These are phyloP conservation scores for Neocucurbitaria cava DNA, from an alignment of 2,329 filamentous ascomycete species.

Conservation along the genomic window DNA sequence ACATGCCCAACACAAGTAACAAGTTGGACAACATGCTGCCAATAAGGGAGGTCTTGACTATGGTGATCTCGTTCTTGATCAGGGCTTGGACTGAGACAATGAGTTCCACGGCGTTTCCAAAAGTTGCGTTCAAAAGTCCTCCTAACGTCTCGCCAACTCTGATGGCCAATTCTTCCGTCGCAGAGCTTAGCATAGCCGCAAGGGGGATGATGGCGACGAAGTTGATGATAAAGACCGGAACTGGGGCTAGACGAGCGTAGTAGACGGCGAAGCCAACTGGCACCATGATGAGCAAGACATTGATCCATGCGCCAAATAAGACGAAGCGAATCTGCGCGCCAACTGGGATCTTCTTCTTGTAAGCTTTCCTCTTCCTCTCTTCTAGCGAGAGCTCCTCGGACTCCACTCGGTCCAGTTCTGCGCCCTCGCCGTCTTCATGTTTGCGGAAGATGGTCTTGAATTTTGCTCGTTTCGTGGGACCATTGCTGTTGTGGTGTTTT, in stretches of 20 bases:
- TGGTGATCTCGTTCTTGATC: conserved; percentile 73
- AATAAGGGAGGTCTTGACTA: conserved; percentile 91
- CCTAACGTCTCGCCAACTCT: conserved; percentile 82
- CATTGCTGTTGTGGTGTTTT: conserved; percentile 12
- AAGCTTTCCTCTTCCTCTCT: conserved; percentile 40
- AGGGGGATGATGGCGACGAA: conserved; percentile 93
- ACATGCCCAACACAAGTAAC: conserved; percentile 87
- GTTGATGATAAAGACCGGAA: conserved; percentile 79
- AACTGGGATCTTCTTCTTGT: conserved; percentile 45
- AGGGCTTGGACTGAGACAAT: conserved; percentile 89
- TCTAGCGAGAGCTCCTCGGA: conserved; percentile 36
- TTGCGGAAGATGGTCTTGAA: conserved; percentile 45
- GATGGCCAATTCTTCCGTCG: conserved; percentile 88
- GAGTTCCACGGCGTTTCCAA: conserved; percentile 89
- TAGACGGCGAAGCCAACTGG: conserved; percentile 78
- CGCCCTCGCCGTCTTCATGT: conserved; percentile 24
- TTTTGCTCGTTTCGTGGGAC: conserved; percentile 30
- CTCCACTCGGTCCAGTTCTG: conserved; percentile 23
- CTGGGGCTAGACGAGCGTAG: conserved; percentile 57
- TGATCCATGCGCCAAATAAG: conserved; percentile 84
- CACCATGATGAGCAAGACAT: conserved; percentile 78
- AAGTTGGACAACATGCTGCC: conserved; percentile 92
- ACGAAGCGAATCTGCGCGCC: conserved; percentile 71
- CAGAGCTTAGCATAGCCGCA: conserved; percentile 84
- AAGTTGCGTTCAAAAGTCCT: conserved; percentile 87